Conservation (phyloP, 78 protist genomes). For the Chrysochromulina parva region DNA sequence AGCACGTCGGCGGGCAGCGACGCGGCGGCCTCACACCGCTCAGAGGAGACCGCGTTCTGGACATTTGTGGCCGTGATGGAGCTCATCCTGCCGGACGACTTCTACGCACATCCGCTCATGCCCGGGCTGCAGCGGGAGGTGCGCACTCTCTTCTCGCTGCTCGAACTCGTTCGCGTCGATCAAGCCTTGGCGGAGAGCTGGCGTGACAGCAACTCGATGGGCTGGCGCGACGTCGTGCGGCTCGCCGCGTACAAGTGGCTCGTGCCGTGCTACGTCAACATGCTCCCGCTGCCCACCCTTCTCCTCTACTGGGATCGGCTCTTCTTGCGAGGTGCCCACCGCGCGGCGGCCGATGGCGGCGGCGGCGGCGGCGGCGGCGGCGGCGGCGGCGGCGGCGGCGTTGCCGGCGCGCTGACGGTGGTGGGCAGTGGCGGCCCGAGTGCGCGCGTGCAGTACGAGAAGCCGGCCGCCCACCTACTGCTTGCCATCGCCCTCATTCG, state of each 20-base stretch:
- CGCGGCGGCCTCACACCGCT: neutral
- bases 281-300: neutral
- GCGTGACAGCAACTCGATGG: too few species aligned
- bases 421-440: too few species aligned
- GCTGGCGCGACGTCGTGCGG: too few species aligned
- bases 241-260: conserved; percentile 14
- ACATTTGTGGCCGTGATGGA: neutral
- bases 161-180: too few species aligned
- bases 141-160: too few species aligned
- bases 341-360: neutral
- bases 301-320: neutral
- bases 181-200: too few species aligned
- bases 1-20: neutral
- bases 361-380: neutral
- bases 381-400: neutral
- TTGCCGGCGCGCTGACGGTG: neutral
- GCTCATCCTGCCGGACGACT: neutral
- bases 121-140: too few species aligned
- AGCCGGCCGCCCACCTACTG: neutral
- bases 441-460: too few species aligned
- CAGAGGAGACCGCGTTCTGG: conserved; percentile 58
- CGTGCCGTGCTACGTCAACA: neutral
- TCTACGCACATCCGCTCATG: too few species aligned
- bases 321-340: neutral
- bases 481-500: neutral